These are phyloP conservation scores for Gilbertella persicaria DNA, from an alignment of 371 early-diverging fungal genomes.

Conservation along the genomic window DNA sequence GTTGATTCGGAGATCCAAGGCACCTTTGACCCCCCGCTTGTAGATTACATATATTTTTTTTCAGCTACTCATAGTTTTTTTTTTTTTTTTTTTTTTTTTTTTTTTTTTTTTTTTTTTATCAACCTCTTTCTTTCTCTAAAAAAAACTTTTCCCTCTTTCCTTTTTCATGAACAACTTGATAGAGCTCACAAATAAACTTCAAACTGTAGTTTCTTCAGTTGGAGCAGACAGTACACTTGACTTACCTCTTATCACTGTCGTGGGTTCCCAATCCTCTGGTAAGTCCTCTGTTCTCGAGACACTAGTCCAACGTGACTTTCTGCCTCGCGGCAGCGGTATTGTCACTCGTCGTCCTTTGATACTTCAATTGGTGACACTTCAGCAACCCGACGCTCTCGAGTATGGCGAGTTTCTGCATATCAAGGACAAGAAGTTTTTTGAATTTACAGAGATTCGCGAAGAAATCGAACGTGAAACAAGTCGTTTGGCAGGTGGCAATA, in stretches of 20 bases:
- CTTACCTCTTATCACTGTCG: constrained; percentile 91
- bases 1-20: no score
- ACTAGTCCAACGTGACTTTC: constrained; percentile 87
- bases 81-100: constrained; percentile 3
- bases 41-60: no score
- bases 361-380: constrained; percentile 81
- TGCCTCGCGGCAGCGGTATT: constrained; percentile 91
- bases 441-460: constrained; percentile 80
- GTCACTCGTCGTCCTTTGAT: constrained; percentile 93
- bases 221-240: constrained; percentile 82
- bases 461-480: constrained; percentile 93
- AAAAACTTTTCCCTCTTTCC: background rate
- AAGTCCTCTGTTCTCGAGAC: constrained; percentile 94
- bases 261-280: constrained; percentile 88
- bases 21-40: no score
- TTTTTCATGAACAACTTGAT: constrained; percentile 66
- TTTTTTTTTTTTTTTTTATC: constrained; percentile 1
- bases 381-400: constrained; percentile 35
- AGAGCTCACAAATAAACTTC: constrained; percentile 90
- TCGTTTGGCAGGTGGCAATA: constrained; percentile 84
- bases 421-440: constrained; percentile 75
- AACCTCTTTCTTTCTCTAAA: no score
- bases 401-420: constrained; percentile 83
- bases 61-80: background rate
- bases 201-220: constrained; percentile 88